Base-by-base conservation (phyloP, 345 rosid genomes). In the Bruguiera parviflora region DNA sequence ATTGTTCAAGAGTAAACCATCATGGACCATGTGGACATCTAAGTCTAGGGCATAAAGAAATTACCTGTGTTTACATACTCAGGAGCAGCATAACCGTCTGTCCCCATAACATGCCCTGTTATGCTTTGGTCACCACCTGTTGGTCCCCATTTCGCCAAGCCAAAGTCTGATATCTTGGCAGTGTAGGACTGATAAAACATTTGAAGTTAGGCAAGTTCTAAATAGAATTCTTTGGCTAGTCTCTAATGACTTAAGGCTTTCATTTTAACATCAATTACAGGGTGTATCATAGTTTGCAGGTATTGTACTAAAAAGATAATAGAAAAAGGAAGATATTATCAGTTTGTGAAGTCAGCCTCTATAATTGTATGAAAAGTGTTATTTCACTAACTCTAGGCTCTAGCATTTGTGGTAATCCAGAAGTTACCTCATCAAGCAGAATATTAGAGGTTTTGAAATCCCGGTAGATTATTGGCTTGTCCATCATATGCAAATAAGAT, bases 101-200 rank as follows among this genome's bases (percentile, higher is more conserved):
- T 73, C 11, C 71, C 76, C 51, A 37, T 18, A 0, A 35, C 37
- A 33, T 20, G 9, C 5, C 27, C 37, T 20, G 15, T 9, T 2
- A 13, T 16, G 6, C 35, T 18, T 7, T 65, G 27, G 2, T 32
- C 5, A 13, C 53, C 65, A 25, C 15, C 76, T 5, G 13, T 8
- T 4, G 61, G 66, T 19, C 51, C 58, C 60, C 27, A 10, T 11
- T 19, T 61, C 35, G 76, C 71, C 66, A 73, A 60, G 10, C 71
- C 71, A 65, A 66, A 73, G 43, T 66, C 76, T 15, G 71, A 53
- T 20, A 66, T 6, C 28, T 66, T 73, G 19, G 76, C 76, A 52
- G 52, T 27, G 20, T 66, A 73, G 21, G 9, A 59, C 71, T 73
- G 3, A 47, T 4, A 43, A 56, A 46, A 29, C 6, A 43, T 10